These are phyloP conservation scores for Apiotrichum sp. DNA, from an alignment of 1,284 basidiomycete genomes.

Conservation along the genomic window DNA sequence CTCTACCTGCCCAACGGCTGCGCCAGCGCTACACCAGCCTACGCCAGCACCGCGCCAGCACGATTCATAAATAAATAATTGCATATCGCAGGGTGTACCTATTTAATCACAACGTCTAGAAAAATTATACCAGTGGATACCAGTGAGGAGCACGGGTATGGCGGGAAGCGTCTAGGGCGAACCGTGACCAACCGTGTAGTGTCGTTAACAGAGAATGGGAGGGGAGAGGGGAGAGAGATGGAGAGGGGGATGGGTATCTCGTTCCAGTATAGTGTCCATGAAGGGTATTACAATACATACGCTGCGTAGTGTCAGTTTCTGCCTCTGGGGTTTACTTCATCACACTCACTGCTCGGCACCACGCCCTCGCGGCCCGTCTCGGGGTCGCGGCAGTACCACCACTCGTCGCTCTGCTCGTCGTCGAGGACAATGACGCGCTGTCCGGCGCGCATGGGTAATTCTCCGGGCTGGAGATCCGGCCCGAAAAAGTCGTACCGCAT, in stretches of 20 bases:
- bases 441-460: conserved; percentile 41
- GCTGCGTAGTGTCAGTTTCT: background rate
- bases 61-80: too few relatives aligned
- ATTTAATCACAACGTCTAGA: too few relatives aligned
- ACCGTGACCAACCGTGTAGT: too few relatives aligned
- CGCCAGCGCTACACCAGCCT: too few relatives aligned
- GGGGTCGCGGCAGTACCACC: conserved; percentile 84
- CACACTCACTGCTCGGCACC: conserved; percentile 60
- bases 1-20: too few relatives aligned
- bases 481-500: conserved; percentile 43
- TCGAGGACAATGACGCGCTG: conserved; percentile 37
- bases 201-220: background rate
- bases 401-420: conserved; percentile 53
- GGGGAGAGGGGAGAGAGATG: background rate
- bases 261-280: background rate
- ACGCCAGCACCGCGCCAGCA: too few relatives aligned
- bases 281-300: background rate
- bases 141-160: too few relatives aligned
- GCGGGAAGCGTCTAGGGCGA: too few relatives aligned
- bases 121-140: too few relatives aligned
- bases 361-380: conserved; percentile 74
- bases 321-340: background rate
- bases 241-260: background rate
- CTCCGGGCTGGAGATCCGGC: conserved; percentile 37
- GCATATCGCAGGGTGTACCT: too few relatives aligned